These are phyloP conservation scores for Blechomonas ayalai DNA, from an alignment of 208 protist genomes.

Conservation along the genomic window DNA sequence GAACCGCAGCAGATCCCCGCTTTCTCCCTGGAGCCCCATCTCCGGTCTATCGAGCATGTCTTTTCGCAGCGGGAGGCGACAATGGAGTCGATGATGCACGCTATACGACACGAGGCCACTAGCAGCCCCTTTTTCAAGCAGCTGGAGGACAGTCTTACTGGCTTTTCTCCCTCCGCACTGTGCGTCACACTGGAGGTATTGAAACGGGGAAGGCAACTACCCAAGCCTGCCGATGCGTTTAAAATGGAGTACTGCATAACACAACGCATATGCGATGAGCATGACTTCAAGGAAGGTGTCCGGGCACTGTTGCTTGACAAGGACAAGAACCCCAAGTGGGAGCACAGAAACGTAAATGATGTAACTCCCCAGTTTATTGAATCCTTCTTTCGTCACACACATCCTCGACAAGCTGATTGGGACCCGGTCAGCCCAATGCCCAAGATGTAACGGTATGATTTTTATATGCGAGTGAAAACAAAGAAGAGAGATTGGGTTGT, in stretches of 20 bases:
- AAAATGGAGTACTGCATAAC: constrained; percentile 47
- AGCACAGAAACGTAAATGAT: constrained; percentile 35
- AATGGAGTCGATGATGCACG: constrained; percentile 33
- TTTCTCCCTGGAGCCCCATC: constrained; percentile 29
- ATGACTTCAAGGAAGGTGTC: constrained; percentile 81
- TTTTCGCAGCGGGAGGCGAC: constrained; percentile 28
- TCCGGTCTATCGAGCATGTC: constrained; percentile 15
- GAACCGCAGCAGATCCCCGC: constrained; percentile 17
- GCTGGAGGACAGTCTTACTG: constrained; percentile 15
- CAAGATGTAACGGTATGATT: too few relatives aligned
- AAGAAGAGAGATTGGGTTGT: too few relatives aligned
- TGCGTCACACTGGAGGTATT: constrained; percentile 48
- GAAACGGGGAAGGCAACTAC: constrained; percentile 21
- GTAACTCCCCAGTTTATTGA: constrained; percentile 25
- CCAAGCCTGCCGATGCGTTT: constrained; percentile 39
- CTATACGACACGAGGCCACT: constrained; percentile 9
- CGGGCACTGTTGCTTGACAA: constrained; percentile 77
- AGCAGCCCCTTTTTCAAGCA: constrained; percentile 19
- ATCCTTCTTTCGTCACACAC: constrained; percentile 21
- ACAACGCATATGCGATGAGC: constrained; percentile 16
- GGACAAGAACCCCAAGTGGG: constrained; percentile 71
- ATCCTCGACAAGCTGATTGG: constrained; percentile 23
- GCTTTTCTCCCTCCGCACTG: constrained; percentile 53
- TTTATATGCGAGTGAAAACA: too few relatives aligned
- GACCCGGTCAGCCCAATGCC: constrained; percentile 24